Conservation (phyloP, 768 basidiomycete species). For the Omphalotus guepiniiformis region DNA sequence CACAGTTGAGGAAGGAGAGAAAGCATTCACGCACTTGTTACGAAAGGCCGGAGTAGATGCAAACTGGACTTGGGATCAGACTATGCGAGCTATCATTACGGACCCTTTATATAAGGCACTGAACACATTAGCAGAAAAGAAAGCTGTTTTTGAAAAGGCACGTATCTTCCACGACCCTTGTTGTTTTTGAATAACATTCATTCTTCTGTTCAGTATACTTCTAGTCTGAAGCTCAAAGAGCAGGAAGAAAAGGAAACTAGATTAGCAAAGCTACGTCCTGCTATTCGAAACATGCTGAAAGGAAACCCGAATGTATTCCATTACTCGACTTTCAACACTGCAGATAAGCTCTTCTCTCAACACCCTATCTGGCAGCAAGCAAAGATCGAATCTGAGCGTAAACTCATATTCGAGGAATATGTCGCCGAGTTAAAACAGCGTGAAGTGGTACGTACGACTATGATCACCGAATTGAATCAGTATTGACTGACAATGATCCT, state of each 20-base stretch:
- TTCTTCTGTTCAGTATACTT: constrained; percentile 57
- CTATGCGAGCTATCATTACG: constrained; percentile 97
- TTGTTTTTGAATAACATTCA: constrained; percentile 5
- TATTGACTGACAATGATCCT: constrained; percentile 4
- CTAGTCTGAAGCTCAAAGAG: constrained; percentile 72
- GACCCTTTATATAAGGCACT: constrained; percentile 96
- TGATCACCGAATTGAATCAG: no score
- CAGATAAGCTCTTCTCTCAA: constrained; percentile 78
- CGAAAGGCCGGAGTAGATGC: constrained; percentile 88
- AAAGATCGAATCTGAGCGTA: constrained; percentile 80
- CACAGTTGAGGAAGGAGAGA: constrained; percentile 87
- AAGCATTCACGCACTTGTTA: constrained; percentile 88
- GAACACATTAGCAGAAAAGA: constrained; percentile 91
- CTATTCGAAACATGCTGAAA: constrained; percentile 79
- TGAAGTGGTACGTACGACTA: constrained; percentile 77
- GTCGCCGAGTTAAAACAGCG: constrained; percentile 79
- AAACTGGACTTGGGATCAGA: constrained; percentile 97
- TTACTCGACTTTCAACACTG: constrained; percentile 88
- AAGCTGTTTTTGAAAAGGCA: constrained; percentile 91
- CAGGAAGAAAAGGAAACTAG: constrained; percentile 83
- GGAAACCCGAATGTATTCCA: constrained; percentile 87
- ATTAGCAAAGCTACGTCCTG: constrained; percentile 81
- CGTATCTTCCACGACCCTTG: constrained; percentile 15
- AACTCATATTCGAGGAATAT: constrained; percentile 89
- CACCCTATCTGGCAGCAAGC: constrained; percentile 92